These are phyloP conservation scores for Xylaria sp. DNA, from an alignment of 2,329 filamentous ascomycete genomes.

Conservation along the genomic window DNA sequence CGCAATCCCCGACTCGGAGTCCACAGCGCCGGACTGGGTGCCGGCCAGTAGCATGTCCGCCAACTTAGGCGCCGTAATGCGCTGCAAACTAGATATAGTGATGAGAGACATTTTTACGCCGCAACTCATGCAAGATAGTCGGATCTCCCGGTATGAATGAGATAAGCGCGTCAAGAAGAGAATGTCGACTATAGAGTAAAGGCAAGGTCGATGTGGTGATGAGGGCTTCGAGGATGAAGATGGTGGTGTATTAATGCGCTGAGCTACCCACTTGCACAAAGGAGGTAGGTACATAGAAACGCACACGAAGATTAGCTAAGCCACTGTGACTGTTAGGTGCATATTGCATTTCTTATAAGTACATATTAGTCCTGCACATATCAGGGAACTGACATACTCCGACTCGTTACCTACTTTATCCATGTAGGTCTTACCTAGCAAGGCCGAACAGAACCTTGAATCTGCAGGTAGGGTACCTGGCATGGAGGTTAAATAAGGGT, in stretches of 20 bases:
- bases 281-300: constrained; percentile 14
- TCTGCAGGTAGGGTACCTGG: no score
- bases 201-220: neutral
- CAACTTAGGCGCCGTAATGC: constrained; percentile 70
- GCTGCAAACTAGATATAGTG: constrained; percentile 63
- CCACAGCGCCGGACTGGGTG: constrained; percentile 36
- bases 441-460: no score
- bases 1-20: constrained; percentile 54
- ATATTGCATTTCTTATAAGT: neutral
- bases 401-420: no score
- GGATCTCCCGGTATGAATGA: neutral
- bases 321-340: no score
- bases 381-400: no score
- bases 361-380: no score
- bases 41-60: constrained; percentile 64
- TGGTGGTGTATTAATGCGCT: neutral
- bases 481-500: no score
- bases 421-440: no score
- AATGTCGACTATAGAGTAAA: no score
- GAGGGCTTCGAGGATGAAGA: neutral
- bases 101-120: constrained; percentile 26
- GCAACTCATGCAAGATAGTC: neutral
- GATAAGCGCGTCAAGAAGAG: neutral
- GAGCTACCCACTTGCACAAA: no score
- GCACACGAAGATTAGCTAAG: no score